These are phyloP conservation scores for Daldinia concentrica DNA, from an alignment of 495 filamentous ascomycete genomes.

Conservation along the genomic window DNA sequence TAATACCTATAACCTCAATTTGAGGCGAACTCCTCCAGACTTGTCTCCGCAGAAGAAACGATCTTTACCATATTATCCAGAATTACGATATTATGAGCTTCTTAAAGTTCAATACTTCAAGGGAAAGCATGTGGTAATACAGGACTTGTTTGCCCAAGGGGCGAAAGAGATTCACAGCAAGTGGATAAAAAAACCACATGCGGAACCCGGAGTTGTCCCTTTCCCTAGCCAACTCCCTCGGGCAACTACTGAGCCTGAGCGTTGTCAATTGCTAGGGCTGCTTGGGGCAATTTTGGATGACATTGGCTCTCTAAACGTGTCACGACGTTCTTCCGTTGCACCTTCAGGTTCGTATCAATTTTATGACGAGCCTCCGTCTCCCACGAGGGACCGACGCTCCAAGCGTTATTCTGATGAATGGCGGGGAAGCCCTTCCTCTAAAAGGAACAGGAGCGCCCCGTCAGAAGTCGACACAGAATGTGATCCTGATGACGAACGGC, in stretches of 20 bases:
- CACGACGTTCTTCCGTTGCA: slow-evolving; percentile 21
- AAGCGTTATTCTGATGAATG: slow-evolving; percentile 34
- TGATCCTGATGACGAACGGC: slow-evolving; percentile 39
- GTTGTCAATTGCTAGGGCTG: slow-evolving; percentile 22
- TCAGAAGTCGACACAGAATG: slow-evolving; percentile 34
- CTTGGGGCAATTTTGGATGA: slow-evolving; percentile 39
- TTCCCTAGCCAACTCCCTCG: slow-evolving; percentile 30
- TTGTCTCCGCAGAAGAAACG: slow-evolving; percentile 30
- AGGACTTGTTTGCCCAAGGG: slow-evolving; percentile 31
- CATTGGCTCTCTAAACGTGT: slow-evolving; percentile 13
- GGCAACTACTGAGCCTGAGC: slow-evolving; percentile 40
- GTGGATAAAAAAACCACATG: slow-evolving; percentile 44
- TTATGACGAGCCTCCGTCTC: slow-evolving; percentile 27
- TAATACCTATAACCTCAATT: slow-evolving; percentile 42
- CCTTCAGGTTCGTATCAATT: slow-evolving; percentile 1
- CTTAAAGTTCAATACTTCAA: slow-evolving; percentile 37
- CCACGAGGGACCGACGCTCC: slow-evolving; percentile 15
- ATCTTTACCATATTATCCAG: slow-evolving; percentile 33
- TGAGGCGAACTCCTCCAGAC: slow-evolving; percentile 33
- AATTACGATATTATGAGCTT: slow-evolving; percentile 37
- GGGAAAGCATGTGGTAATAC: slow-evolving; percentile 30
- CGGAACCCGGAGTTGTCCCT: slow-evolving; percentile 28
- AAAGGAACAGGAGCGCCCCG: slow-evolving; percentile 23
- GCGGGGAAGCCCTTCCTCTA: slow-evolving; percentile 18
- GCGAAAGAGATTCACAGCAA: slow-evolving; percentile 42